Evolutionary conservation across 2,329 filamentous ascomycete species (phyloP).

Genomic region (Trichoderma sp.): DNA sequence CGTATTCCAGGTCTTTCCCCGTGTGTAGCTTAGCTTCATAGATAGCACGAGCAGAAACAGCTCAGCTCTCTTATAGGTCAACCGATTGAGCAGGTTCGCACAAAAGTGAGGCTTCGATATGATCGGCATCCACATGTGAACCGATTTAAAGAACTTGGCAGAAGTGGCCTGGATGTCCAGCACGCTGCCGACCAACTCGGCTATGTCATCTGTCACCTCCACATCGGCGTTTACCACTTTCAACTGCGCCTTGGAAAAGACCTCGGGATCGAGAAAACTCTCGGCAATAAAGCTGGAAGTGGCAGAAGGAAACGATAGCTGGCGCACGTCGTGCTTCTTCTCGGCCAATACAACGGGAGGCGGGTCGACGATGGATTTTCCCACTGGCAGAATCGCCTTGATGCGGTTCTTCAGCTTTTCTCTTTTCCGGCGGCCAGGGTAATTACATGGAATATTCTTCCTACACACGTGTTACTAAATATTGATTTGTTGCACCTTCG

Average conservation of each 20-base stretch:
- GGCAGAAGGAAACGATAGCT: not conserved
- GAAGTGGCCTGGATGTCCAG: constrained; percentile 3
- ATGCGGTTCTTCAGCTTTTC: not conserved
- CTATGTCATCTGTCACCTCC: not conserved
- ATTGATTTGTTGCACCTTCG: not conserved
- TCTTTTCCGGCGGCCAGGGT: constrained; percentile 20
- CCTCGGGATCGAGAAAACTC: constrained; percentile 19
- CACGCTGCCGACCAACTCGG: constrained; percentile 7
- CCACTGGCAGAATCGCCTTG: not conserved
- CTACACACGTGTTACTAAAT: not conserved
- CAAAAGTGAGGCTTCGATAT: constrained; percentile 10
- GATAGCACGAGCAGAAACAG: constrained; percentile 10
- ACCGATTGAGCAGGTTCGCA: not conserved
- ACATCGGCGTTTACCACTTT: constrained; percentile 3
- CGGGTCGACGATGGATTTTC: not conserved
- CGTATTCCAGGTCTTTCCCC: not conserved
- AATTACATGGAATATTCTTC: constrained; percentile 17
- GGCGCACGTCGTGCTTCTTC: not conserved
- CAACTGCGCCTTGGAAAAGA: constrained; percentile 18
- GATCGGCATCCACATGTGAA: constrained; percentile 16
- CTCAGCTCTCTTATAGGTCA: constrained; percentile 11
- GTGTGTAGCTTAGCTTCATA: constrained; percentile 11
- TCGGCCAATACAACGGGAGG: not conserved
- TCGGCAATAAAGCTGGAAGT: constrained; percentile 7
- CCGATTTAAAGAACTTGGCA: constrained; percentile 7